Conservation (phyloP, 179 eudicot species). For the Beta corolliflora region DNA sequence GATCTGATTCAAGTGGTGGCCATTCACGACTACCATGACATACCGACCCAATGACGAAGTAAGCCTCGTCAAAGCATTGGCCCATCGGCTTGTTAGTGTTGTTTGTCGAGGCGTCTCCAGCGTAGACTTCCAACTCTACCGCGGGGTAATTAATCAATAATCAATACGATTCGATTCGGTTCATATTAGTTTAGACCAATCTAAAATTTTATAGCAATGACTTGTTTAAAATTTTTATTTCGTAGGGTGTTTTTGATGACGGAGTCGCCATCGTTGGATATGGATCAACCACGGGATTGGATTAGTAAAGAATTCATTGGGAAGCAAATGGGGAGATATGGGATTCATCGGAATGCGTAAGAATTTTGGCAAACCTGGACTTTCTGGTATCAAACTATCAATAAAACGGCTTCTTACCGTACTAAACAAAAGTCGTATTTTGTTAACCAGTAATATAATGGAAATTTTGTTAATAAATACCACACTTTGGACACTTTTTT, state of each 20-base stretch:
- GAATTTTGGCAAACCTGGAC: constrained; percentile 60
- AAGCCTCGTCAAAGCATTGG: constrained; percentile 49
- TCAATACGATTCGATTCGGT: neutral
- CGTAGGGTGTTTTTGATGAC: constrained; percentile 74
- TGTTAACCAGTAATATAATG: neutral
- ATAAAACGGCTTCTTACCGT: constrained; percentile 83
- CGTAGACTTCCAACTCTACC: constrained; percentile 57
- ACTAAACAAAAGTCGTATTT: constrained; percentile 52
- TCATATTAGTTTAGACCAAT: neutral
- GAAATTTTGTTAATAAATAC: no score
- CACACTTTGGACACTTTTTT: no score
- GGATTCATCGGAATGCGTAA: constrained; percentile 77
- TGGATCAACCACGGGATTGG: constrained; percentile 53
- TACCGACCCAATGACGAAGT: constrained; percentile 49
- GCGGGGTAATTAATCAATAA: constrained; percentile 38
- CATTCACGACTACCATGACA: constrained; percentile 49
- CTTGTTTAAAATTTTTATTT: neutral
- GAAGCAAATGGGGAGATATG: constrained; percentile 84
- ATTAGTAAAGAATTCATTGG: constrained; percentile 83
- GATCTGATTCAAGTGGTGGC: constrained; percentile 32
- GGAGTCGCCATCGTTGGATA: constrained; percentile 80
- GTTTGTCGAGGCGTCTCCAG: constrained; percentile 52
- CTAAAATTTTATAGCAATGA: neutral
- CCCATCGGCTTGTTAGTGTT: constrained; percentile 52
- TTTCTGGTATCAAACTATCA: constrained; percentile 49